Base-by-base conservation (phyloP, 345 rosid species). In the Aquilaria malaccensis region DNA sequence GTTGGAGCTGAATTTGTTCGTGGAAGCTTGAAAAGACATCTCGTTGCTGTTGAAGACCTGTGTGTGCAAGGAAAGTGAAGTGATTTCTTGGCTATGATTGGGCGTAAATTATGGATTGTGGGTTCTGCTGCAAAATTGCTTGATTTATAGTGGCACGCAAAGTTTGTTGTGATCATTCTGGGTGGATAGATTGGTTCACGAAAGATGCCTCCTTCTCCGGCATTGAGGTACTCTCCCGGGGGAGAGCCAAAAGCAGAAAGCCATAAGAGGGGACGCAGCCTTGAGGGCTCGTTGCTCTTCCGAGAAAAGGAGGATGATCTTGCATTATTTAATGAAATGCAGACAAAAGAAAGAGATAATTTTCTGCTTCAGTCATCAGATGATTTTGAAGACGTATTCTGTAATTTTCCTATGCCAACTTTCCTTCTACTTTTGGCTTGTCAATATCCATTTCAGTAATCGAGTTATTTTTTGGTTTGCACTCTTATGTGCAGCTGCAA, bases 201-300 rank as follows among this genome's bases (percentile, higher is more conserved):
- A 13, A 76, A 64, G 70, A 94, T 94, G 99, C 92, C 97, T 65
- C 94, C 96, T 72, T 90, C 96, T 56, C 91, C 99, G 4, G 88
- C 92, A 14, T 63, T 83, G 80, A 79, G 83, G 71, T 83, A 69
- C 72, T 88, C 96, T 15, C 95, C 99, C 1, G 79, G 87, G 66
- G 83, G 89, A 64, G 96, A 86, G 71, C 70, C 69, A 43, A 72
- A 77, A 66, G 81, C 67, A 54, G 89, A 81, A 50, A 68, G 72
- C 55, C 97, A 94, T 58, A 87, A 74, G 71, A 76, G 95, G 15
- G 94, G 95, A 15, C 82, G 69, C 33, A 90, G 97, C 69, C 72
- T 87, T 48, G 99, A 87, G 64, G 81, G 90, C 11, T 84, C 83
- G 45, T 65, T 84, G 69, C 68, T 79, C 10, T 74, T 79, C 71